These are phyloP conservation scores for Lotus japonicus DNA, from an alignment of 306 rosid species.

Conservation along the genomic window DNA sequence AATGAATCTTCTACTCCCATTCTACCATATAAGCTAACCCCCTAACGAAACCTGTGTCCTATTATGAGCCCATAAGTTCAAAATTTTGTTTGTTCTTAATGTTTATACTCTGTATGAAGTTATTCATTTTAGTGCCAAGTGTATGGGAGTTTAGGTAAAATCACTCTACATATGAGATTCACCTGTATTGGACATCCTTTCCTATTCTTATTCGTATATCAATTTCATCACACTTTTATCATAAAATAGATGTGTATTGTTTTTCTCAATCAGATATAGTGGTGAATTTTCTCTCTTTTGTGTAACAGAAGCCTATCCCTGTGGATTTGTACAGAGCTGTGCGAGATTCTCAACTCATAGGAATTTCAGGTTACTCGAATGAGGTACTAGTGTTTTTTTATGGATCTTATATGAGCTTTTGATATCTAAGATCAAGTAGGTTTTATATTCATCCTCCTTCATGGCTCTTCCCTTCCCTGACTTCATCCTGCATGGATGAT, in stretches of 20 bases:
- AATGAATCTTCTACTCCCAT: too few species aligned
- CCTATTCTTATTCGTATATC: neutral
- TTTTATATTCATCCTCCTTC: neutral
- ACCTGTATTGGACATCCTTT: too few species aligned
- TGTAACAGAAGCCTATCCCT: slow-evolving; percentile 73
- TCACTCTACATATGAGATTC: too few species aligned
- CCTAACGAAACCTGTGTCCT: too few species aligned
- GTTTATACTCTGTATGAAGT: too few species aligned
- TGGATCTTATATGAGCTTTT: slow-evolving; percentile 1
- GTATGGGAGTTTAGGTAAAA: too few species aligned
- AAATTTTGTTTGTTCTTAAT: too few species aligned
- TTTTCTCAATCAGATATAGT: slow-evolving; percentile 3
- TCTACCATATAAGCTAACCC: too few species aligned
- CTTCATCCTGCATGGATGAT: neutral
- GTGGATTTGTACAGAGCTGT: slow-evolving; percentile 60
- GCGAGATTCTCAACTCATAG: slow-evolving; percentile 77
- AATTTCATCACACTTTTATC: neutral
- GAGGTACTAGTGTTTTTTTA: slow-evolving; percentile 51
- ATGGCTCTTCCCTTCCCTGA: neutral
- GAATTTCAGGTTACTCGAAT: slow-evolving; percentile 86
- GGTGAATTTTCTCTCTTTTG: slow-evolving; percentile 8
- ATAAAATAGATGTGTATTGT: neutral
- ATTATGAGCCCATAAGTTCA: too few species aligned
- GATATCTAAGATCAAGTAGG: too few species aligned
- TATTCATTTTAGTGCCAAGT: too few species aligned